These are phyloP conservation scores for Aspergillus sp. DNA, from an alignment of 2,329 filamentous ascomycete genomes.

Conservation along the genomic window DNA sequence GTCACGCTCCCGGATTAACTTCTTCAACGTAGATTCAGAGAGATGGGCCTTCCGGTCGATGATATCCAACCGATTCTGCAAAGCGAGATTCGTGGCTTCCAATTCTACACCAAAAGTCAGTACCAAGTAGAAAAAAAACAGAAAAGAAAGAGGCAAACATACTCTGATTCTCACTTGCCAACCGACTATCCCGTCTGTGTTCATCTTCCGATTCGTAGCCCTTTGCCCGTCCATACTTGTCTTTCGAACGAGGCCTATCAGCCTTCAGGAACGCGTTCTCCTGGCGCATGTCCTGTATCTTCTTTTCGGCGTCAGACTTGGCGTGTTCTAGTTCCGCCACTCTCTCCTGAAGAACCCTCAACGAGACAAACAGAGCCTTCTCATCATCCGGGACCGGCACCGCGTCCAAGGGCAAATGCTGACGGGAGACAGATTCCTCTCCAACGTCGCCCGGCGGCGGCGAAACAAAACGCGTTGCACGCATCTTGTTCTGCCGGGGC, in stretches of 20 bases:
- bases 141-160: constrained; percentile 11
- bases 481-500: constrained; percentile 41
- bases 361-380: constrained; percentile 54
- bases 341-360: constrained; percentile 52
- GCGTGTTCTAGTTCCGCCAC: constrained; percentile 49
- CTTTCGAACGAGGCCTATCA: constrained; percentile 29
- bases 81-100: constrained; percentile 45
- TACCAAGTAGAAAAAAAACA: constrained; percentile 9
- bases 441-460: constrained; percentile 33
- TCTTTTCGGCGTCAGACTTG: constrained; percentile 44
- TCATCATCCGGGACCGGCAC: constrained; percentile 54
- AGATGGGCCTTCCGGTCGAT: constrained; percentile 48
- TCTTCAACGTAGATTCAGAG: constrained; percentile 47
- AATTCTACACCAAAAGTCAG: constrained; percentile 27
- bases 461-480: constrained; percentile 47
- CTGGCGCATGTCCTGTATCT: constrained; percentile 44
- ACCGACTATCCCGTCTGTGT: constrained; percentile 25
- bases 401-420: constrained; percentile 44
- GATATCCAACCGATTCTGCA: constrained; percentile 49
- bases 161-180: constrained; percentile 33
- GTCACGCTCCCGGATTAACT: constrained; percentile 49
- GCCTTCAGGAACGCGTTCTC: constrained; percentile 45
- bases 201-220: constrained; percentile 39
- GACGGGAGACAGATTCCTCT: constrained; percentile 22
- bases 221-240: constrained; percentile 28